Conservation (phyloP, 2,329 filamentous ascomycete species). For the Monilinia laxa region DNA sequence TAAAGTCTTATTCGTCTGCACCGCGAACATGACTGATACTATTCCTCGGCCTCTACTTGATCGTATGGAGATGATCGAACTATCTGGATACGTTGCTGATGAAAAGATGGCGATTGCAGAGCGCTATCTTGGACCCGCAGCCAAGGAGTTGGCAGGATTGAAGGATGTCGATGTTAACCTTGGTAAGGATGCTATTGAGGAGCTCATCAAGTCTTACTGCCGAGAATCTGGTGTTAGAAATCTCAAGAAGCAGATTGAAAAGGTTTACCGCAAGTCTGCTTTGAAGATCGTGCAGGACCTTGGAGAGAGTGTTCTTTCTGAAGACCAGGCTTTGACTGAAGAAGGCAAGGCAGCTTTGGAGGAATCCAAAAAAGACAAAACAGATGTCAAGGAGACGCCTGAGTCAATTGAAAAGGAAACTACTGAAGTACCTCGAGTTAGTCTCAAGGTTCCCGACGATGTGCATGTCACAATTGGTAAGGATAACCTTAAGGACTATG, state of each 20-base stretch:
- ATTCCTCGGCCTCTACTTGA: conserved; percentile 92
- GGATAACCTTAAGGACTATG: conserved; percentile 92
- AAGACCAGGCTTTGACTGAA: conserved; percentile 78
- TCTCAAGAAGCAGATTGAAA: conserved; percentile 98
- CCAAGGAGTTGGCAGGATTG: conserved; percentile 89
- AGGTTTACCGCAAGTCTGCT: conserved; percentile 95
- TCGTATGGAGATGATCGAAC: conserved; percentile 94
- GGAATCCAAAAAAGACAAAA: conserved; percentile 65
- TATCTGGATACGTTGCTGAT: conserved; percentile 94
- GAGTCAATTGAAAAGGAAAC: conserved; percentile 55
- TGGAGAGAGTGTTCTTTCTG: conserved; percentile 77
- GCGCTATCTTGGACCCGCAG: conserved; percentile 84
- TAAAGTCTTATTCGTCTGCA: conserved; percentile 98
- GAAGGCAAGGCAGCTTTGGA: conserved; percentile 78
- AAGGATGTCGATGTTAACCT: conserved; percentile 90
- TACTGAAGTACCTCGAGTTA: conserved; percentile 66
- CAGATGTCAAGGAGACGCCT: conserved; percentile 62
- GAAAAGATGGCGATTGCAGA: conserved; percentile 99
- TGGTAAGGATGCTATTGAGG: conserved; percentile 82
- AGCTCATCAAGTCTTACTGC: conserved; percentile 98
- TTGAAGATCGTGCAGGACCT: conserved; percentile 96
- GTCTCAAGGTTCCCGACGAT: conserved; percentile 78
- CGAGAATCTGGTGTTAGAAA: conserved; percentile 96
- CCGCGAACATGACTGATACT: conserved; percentile 97
- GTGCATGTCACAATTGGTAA: conserved; percentile 86